Evolutionary conservation across 164 flowering plant species (phyloP).

Genomic region (Litsea cubeba): DNA sequence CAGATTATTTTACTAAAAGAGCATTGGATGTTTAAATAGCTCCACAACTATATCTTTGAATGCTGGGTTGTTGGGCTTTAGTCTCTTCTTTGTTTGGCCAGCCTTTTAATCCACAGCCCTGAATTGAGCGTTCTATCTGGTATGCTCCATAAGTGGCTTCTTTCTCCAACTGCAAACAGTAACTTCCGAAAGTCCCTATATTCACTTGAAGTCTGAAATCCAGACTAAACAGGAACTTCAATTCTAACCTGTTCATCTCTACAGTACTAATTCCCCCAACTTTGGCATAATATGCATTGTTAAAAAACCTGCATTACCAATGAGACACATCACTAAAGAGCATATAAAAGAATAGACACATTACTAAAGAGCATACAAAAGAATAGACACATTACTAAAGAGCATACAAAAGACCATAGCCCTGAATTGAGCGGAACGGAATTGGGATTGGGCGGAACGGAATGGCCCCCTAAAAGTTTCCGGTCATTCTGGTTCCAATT

Average conservation of each 20-base stretch:
- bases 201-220: constrained; percentile 80
- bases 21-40: constrained; percentile 1
- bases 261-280: constrained; percentile 82
- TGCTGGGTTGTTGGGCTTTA: constrained; percentile 13
- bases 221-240: constrained; percentile 63
- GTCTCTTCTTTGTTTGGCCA: constrained; percentile 55
- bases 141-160: constrained; percentile 28
- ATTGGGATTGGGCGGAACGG: too few species aligned
- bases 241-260: constrained; percentile 83
- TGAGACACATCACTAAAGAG: background rate
- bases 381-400: too few species aligned
- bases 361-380: too few species aligned
- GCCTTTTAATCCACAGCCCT: constrained; percentile 41
- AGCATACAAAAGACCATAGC: too few species aligned
- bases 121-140: constrained; percentile 50
- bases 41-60: constrained; percentile 21
- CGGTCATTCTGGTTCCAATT: too few species aligned
- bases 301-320: constrained; percentile 52
- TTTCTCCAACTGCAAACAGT: constrained; percentile 51
- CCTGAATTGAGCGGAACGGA: too few species aligned
- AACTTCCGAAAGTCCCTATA: constrained; percentile 40
- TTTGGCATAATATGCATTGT: constrained; percentile 89
- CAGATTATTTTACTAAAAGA: background rate
- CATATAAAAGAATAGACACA: background rate
- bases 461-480: too few species aligned